Base-by-base conservation (phyloP, 768 basidiomycete genomes). In the Harrya chromipes region DNA sequence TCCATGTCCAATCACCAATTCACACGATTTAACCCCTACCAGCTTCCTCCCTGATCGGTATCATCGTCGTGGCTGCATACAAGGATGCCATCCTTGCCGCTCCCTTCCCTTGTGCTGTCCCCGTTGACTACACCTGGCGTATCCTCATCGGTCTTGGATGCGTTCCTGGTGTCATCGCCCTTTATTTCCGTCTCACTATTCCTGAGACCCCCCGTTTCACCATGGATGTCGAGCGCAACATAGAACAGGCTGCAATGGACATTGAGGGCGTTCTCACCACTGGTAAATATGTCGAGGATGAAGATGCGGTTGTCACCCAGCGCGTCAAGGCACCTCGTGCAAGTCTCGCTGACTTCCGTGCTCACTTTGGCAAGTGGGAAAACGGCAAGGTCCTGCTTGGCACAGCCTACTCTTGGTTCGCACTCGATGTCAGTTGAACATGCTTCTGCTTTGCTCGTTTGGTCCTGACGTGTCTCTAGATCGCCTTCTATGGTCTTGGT, bases 171-270 rank as follows among this genome's bases (percentile, higher is more conserved):
- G 76, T 75, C 36, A 63, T 92, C 49, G 91, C 90, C 17, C 81
- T 94, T 43, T 94, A 92, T 74, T 94, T 90, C 85, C 89, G 92
- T 65, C 78, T 94, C 29, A 93, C 91, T 21, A 93, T 94, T 61
- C 90, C 92, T 4, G 91, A 94, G 67, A 94, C 91, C 0, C 92
- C 92, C 23, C 89, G 92, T 48, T 84, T 79, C 67, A 95, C 92
- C 51, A 93, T 94, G 87, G 92, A 94, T 74, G 80, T 94, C 52
- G 90, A 93, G 68, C 75, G 78, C 41, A 92, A 94, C 66, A 72
- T 94, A 38, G 73, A 79, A 35, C 87, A 86, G 62, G 92, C 90
- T 7, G 48, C 81, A 1, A 70, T 76, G 26, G 92, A 94, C 59
- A 87, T 92, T 54, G 77, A 85, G 50, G 75, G 77, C 40, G 87